Conservation (phyloP, 768 basidiomycete genomes). For the Dendrothele bispora region DNA sequence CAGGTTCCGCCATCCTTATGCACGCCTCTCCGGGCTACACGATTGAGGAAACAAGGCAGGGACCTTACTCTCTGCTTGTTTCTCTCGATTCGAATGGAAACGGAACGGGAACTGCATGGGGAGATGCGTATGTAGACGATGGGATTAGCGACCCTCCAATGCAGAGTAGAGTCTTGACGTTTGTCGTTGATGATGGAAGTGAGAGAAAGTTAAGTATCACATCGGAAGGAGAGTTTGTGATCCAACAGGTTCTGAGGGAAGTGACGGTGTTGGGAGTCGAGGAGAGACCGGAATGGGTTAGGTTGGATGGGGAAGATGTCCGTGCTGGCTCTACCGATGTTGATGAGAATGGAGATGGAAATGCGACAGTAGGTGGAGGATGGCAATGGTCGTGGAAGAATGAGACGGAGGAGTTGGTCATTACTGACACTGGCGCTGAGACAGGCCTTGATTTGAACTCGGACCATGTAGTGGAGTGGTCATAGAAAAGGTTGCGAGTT, state of each 20-base stretch:
- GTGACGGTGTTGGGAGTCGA: slow-evolving; percentile 60
- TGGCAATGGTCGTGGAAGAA: too few species aligned
- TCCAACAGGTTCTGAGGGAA: slow-evolving; percentile 47
- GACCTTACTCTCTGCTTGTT: slow-evolving; percentile 63
- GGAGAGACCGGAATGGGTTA: slow-evolving; percentile 37
- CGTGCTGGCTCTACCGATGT: not conserved
- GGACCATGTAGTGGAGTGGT: too few species aligned
- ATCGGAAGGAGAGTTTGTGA: slow-evolving; percentile 37
- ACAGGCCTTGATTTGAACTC: too few species aligned
- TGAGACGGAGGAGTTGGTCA: too few species aligned
- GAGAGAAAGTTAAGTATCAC: slow-evolving; percentile 35
- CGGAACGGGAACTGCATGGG: slow-evolving; percentile 64
- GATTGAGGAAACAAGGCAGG: slow-evolving; percentile 59
- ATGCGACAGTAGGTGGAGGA: too few species aligned
- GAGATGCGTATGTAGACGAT: slow-evolving; percentile 69
- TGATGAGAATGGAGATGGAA: too few species aligned
- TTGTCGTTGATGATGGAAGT: slow-evolving; percentile 39
- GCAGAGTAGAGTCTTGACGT: slow-evolving; percentile 47
- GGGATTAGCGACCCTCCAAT: slow-evolving; percentile 62
- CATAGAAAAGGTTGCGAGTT: too few species aligned
- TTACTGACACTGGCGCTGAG: too few species aligned
- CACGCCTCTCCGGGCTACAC: slow-evolving; percentile 68
- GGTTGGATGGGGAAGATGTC: slow-evolving; percentile 33
- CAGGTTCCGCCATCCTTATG: slow-evolving; percentile 62
- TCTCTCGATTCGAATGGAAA: slow-evolving; percentile 45